Evolutionary conservation across 129 eudicot species (phyloP).

Genomic region (Kitagawia praeruptora): DNA sequence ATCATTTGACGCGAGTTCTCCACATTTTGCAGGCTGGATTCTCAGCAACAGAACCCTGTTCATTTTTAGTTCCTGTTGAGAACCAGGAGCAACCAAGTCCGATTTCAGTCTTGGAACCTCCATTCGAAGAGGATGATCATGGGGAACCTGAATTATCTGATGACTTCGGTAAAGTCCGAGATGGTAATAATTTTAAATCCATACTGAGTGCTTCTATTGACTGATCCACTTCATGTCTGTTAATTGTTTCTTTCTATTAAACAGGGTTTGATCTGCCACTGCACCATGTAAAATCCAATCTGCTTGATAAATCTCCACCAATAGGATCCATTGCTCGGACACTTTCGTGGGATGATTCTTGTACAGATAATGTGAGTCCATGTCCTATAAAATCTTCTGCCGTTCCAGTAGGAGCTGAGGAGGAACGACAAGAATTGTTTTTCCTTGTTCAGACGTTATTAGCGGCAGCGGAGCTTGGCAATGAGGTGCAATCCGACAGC

Average conservation of each 20-base stretch:
- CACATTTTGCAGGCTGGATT: slow-evolving; percentile 41
- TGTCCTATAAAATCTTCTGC: slow-evolving; percentile 33
- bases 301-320: slow-evolving; percentile 90
- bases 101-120: slow-evolving; percentile 71
- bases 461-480: slow-evolving; percentile 47
- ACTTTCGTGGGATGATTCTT: slow-evolving; percentile 71
- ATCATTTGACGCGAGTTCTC: neutral
- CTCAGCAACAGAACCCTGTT: slow-evolving; percentile 4
- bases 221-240: slow-evolving; percentile 1
- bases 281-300: slow-evolving; percentile 36
- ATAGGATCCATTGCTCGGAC: slow-evolving; percentile 97
- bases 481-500: slow-evolving; percentile 26
- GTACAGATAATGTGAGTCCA: slow-evolving; percentile 40
- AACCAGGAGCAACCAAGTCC: slow-evolving; percentile 97
- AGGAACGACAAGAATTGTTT: slow-evolving; percentile 57
- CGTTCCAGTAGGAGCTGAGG: slow-evolving; percentile 34
- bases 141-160: slow-evolving; percentile 25
- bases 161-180: slow-evolving; percentile 24
- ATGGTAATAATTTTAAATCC: slow-evolving; percentile 31
- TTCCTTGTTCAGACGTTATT: slow-evolving; percentile 52
- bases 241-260: slow-evolving; percentile 9
- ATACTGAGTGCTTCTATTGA: neutral
- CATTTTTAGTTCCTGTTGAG: slow-evolving; percentile 25
- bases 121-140: slow-evolving; percentile 59
- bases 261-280: slow-evolving; percentile 40